Evolutionary conservation across 2,329 filamentous ascomycete genomes (phyloP), one percentile per base, ranked within the genome.

Genomic region (Fusarium proliferatum): DNA sequence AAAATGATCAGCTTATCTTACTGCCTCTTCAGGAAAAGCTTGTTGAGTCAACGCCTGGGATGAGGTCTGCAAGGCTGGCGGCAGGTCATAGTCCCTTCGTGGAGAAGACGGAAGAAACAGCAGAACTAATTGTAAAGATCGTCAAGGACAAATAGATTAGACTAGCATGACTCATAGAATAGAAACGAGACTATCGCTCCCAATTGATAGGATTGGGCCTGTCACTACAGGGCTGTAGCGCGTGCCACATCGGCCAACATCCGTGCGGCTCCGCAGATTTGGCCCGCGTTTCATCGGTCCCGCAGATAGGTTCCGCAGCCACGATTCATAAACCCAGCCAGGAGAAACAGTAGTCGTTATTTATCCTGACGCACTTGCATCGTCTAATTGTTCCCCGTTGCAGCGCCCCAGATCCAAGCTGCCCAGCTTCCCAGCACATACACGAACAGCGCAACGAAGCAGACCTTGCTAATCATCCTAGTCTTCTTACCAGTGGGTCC

Each of bases 41-140:
- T 26, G 59, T 69, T 10, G 39, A 64, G 4, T 59, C 38, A 4
- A 69, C 64, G 1, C 41, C 59, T 1, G 64, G 67, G 1, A 69
- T 69, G 67, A 53, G 43, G 5, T 42, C 55, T 33, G 53, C 39
- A 19, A 69, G 52, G 38, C 23, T 69, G 19, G 41, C 30, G 5
- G 53, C 59, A 21, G 65, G 67, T 15, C 67, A 69, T 11, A 69
- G 67, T 28, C 67, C 64, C 5, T 69, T 69, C 12, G 16, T 69
- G 21, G 64, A 67, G 7, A 52, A 59, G 9, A 38, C 33, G 8
- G 12, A 26, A 0, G 46, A 69, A 15, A 69, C 65, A 3, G 51
- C 64, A 1, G 21, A 19, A 4, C 6, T 69, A 9, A 39, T 69
- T 2, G 11, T 41, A 0, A 26, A 69, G 5, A 33, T 69, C 16